Conservation (phyloP, 192 early-diverging fungal genomes). For the Diversispora eburnea region DNA sequence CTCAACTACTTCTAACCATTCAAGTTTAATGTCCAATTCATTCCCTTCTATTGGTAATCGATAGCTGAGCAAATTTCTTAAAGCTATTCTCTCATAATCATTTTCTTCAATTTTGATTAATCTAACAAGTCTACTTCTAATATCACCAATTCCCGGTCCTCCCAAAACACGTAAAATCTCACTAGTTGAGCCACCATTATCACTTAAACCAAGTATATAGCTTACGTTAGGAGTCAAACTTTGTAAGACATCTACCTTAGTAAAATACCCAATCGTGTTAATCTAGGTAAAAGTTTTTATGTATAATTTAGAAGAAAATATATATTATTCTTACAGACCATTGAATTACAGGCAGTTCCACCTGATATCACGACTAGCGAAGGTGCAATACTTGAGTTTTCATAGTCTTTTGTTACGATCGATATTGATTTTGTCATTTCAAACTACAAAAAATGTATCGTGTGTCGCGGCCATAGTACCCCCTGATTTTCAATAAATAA, state of each 20-base stretch:
- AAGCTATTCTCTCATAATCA: conserved; percentile 56
- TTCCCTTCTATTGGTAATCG: conserved; percentile 57
- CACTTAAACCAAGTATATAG: conserved; percentile 70
- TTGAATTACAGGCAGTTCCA: conserved; percentile 69
- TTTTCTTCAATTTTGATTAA: conserved; percentile 57
- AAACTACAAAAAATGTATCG: no score
- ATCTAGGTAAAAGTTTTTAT: not conserved
- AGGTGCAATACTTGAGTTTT: not conserved
- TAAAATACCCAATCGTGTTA: not conserved
- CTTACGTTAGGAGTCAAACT: conserved; percentile 58
- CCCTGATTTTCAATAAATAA: no score
- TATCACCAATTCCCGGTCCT: conserved; percentile 74
- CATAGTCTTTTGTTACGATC: no score
- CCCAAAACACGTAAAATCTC: conserved; percentile 72
- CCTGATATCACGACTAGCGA: conserved; percentile 70
- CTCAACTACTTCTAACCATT: conserved; percentile 72
- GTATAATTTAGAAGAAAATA: not conserved
- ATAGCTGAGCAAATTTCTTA: conserved; percentile 66
- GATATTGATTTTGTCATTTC: no score
- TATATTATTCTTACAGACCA: conserved; percentile 38
- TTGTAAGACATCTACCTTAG: conserved; percentile 32
- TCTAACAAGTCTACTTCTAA: conserved; percentile 61
- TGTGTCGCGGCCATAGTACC: no score
- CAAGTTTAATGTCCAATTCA: conserved; percentile 56
- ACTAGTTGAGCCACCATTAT: conserved; percentile 65